These are phyloP conservation scores for Neurospora cerealis DNA, from an alignment of 495 filamentous ascomycete genomes.

Conservation along the genomic window DNA sequence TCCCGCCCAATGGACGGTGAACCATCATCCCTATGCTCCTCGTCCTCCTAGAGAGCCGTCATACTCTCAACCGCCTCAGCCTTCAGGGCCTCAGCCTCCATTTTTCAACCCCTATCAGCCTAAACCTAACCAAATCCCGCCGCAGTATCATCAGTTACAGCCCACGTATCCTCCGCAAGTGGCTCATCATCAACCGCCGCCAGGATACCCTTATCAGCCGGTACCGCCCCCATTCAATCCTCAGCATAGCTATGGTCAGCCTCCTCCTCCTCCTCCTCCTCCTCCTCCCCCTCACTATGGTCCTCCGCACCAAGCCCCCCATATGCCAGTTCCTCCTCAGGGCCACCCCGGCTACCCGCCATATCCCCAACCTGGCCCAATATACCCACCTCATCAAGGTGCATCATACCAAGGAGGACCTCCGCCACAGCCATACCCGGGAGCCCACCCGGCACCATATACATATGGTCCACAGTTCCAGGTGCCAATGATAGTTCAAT, in stretches of 20 bases:
- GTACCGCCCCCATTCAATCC: neutral
- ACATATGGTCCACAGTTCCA: neutral
- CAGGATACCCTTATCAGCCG: neutral
- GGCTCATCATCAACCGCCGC: neutral
- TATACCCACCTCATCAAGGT: neutral
- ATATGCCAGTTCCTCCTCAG: neutral
- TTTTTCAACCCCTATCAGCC: neutral
- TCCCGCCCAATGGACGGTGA: neutral
- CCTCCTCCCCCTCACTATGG: neutral
- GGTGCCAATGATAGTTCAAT: neutral
- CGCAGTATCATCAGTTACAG: neutral
- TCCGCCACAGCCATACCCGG: neutral
- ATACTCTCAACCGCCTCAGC: neutral
- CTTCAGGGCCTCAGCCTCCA: neutral
- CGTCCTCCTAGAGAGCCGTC: neutral
- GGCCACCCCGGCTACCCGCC: neutral
- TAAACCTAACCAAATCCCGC: neutral
- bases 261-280: neutral
- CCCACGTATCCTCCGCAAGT: neutral
- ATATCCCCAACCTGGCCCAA: neutral
- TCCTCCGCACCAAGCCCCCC: neutral
- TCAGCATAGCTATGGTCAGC: neutral
- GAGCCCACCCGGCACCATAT: neutral
- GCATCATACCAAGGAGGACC: neutral
- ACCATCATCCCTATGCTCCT: neutral